Base-by-base conservation (phyloP, 257 asterid genomes). In the Marsdenia floribunda region DNA sequence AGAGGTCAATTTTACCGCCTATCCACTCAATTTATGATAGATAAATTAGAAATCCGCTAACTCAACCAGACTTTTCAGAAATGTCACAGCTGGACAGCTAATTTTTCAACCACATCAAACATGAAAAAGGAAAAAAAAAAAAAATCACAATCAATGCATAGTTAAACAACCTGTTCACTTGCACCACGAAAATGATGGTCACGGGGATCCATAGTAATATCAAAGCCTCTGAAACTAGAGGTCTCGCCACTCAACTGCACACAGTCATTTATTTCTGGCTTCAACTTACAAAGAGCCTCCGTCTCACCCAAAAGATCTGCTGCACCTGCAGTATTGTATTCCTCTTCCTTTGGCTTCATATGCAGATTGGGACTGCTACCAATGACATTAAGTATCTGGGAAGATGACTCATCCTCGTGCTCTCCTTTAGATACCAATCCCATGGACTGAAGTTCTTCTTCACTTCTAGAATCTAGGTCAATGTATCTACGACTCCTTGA, bases 171-270 rank as follows among this genome's bases (percentile, higher is more conserved):
- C 96, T 87, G 96, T 76, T 85, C 89, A 74, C 66, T 86, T 73
- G 91, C 72, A 73, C 88, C 86, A 61, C 82, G 77, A 83, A 85
- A 95, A 83, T 91, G 79, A 86, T 95, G 98, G 80, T 91, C 99
- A 57, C 75, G 75, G 65, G 99, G 98, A 83, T 90, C 95, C 77
- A 83, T 82, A 59, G 88, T 84, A 73, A 93, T 88, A 85, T 95
- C 98, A 81, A 95, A 95, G 49, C 96, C 88, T 82, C 86, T 90
- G 87, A 95, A 91, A 82, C 79, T 68, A 75, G 88, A 83, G 60
- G 81, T 66, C 65, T 76, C 68, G 77, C 78, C 83, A 75, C 81
- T 82, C 72, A 18, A 70, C 37, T 79, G 75, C 40, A 80, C 70
- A 49, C 73, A 73, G 76, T 78, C 82, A 82, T 61, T 79, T 69